These are phyloP conservation scores for Solanum boliviense DNA, from an alignment of 257 asterid genomes.

Conservation along the genomic window DNA sequence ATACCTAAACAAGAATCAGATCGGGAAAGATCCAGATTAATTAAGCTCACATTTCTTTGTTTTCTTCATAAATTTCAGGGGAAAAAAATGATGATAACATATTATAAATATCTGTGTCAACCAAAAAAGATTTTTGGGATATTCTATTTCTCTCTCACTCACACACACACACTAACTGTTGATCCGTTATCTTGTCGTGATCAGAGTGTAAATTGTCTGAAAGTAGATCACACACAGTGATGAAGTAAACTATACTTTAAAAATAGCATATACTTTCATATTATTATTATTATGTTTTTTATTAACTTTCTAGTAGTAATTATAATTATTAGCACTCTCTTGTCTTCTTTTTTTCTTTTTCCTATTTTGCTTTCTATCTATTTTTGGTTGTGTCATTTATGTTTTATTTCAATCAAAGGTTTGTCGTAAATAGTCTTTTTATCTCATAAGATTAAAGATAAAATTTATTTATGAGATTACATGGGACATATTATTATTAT, in stretches of 20 bases:
- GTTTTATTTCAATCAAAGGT: background rate
- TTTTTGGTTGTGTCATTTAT: background rate
- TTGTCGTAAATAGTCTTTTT: background rate
- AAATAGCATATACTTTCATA: background rate
- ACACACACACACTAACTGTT: background rate
- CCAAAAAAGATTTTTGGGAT: background rate
- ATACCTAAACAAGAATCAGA: background rate
- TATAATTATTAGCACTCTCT: background rate
- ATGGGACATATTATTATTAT: background rate
- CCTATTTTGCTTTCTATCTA: background rate
- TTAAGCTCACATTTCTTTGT: background rate
- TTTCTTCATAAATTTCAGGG: background rate
- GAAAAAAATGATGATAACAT: background rate
- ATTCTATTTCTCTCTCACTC: background rate
- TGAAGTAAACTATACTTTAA: background rate
- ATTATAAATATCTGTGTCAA: background rate
- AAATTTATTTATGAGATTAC: background rate
- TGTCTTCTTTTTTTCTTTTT: background rate
- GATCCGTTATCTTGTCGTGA: constrained; percentile 1
- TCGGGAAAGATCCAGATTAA: background rate
- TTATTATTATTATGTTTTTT: background rate
- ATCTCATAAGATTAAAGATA: background rate
- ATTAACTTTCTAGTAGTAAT: background rate
- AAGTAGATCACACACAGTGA: background rate
- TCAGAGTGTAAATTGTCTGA: background rate